Percentiles rank a stretch among this genome's conserved stretches.
These are phyloP conservation scores for Ustilago loliicola DNA, from an alignment of 1,284 basidiomycete genomes.

Conservation along the genomic window DNA sequence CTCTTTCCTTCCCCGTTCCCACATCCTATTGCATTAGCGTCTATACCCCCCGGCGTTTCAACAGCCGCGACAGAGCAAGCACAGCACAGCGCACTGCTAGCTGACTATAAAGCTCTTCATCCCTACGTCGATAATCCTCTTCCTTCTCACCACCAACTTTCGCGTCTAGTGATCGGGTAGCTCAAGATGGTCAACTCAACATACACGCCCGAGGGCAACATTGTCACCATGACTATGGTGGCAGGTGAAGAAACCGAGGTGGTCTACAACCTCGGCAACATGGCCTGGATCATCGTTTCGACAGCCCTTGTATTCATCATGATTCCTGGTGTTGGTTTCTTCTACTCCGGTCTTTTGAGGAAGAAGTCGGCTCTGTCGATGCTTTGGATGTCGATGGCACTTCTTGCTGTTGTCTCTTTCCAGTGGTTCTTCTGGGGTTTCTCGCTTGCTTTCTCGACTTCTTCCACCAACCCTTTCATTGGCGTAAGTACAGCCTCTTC, in stretches of 20 bases:
- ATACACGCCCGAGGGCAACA: slow-evolving; percentile 40
- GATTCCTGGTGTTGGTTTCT: slow-evolving; percentile 80
- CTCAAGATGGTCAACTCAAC: slow-evolving; percentile 51
- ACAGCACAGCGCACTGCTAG: slow-evolving; percentile 7
- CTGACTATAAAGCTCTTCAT: slow-evolving; percentile 1
- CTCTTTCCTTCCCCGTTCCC: background rate
- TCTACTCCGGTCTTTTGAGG: slow-evolving; percentile 85
- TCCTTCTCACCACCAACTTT: background rate
- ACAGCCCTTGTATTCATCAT: slow-evolving; percentile 84
- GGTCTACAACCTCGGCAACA: slow-evolving; percentile 73
- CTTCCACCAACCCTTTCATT: slow-evolving; percentile 71
- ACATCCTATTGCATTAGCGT: background rate
- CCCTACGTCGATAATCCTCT: background rate
- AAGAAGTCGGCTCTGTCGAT: slow-evolving; percentile 93
- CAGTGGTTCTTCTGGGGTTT: slow-evolving; percentile 73
- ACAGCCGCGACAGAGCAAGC: background rate
- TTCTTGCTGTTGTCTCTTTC: slow-evolving; percentile 81
- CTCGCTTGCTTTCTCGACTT: slow-evolving; percentile 72
- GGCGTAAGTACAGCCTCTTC: slow-evolving; percentile 63
- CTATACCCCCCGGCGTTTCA: background rate
- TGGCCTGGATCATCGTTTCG: slow-evolving; percentile 73
- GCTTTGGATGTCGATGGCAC: slow-evolving; percentile 86
- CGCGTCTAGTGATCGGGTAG: background rate
- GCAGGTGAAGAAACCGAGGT: slow-evolving; percentile 23
- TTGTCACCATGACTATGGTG: slow-evolving; percentile 22